Base-by-base conservation (phyloP, 164 flowering plant species). In the Houttuynia cordata region DNA sequence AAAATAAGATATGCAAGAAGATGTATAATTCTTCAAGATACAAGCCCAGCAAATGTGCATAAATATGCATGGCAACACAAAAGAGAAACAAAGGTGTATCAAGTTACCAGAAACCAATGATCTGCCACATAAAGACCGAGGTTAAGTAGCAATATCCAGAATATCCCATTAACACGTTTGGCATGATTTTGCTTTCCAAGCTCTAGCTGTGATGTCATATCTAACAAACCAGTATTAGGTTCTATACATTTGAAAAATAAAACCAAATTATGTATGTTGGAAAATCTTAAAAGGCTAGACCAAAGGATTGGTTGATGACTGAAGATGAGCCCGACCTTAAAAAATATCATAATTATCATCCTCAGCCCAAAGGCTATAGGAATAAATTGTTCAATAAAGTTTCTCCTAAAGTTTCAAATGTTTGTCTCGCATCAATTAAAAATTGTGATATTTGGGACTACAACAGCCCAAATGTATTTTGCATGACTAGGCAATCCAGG, bases 101-200 rank as follows among this genome's bases (percentile, higher is more conserved):
- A 9, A 8, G 24, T 20, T 73, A 92, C 96, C 92, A 77, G 95
- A 69, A 92, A 77, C 59, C 83, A 72, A 67, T 89, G 96, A 80
- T 87, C 96, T 15, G 93, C 96, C 22, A 73, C 86, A 61, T 39
- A 87, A 56, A 89, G 67, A 61, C 93, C 96, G 72, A 89, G 68
- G 70, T 89, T 92, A 24, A 89, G 71, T 65, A 92, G 93, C 63
- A 92, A 68, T 66, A 92, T 87, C 93, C 91, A 89, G 71, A 92
- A 92, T 65, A 92, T 67, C 8, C 95, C 91, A 71, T 79, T 89
- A 22, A 80, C 96, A n/a, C 72, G 86, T 76, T 76, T 87, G 64
- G 68, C 81, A 1, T 77, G 78, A 64, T 75, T 82, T 63, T 61
- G 64, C 74, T 72, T 87, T 64, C 76, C 86, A 47, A 88, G 76